Percentiles rank a stretch among this genome's conserved stretches.
Evolutionary conservation across 2,329 filamentous ascomycete genomes (phyloP).

Genomic region (Cercospora nicotianae): DNA sequence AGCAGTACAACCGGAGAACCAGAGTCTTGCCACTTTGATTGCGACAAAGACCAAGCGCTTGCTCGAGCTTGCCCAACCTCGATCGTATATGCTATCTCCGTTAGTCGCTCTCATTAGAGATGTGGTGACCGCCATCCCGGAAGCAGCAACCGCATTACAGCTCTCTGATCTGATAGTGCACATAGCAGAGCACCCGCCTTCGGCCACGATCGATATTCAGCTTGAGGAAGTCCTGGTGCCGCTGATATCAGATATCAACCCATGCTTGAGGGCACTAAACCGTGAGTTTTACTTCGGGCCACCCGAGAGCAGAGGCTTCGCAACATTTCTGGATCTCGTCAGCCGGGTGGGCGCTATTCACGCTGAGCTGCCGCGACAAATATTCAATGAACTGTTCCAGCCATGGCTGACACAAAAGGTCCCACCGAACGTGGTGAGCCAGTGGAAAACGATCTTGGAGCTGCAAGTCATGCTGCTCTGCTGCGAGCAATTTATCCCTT

Average conservation of each 20-base stretch:
- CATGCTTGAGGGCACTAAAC: conserved; percentile 33
- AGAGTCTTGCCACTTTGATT: conserved; percentile 9
- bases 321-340: conserved; percentile 48
- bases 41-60: conserved; percentile 20
- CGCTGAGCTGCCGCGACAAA: conserved; percentile 14
- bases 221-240: conserved; percentile 46
- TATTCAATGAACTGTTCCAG: conserved; percentile 42
- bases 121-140: conserved; percentile 30
- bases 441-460: conserved; percentile 53
- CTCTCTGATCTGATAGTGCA: conserved; percentile 44
- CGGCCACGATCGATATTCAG: conserved; percentile 46
- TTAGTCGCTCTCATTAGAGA: conserved; percentile 32
- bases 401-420: conserved; percentile 48
- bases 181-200: conserved; percentile 45
- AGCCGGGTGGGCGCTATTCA: conserved; percentile 39
- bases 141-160: conserved; percentile 37
- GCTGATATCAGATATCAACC: conserved; percentile 35
- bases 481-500: conserved; percentile 40
- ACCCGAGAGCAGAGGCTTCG: conserved; percentile 47
- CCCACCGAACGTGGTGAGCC: conserved; percentile 46
- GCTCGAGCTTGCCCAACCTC: conserved; percentile 29
- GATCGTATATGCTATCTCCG: conserved; percentile 37
- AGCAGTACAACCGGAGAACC: conserved; percentile 29
- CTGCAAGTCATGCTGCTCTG: conserved; percentile 50
- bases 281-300: conserved; percentile 49